A percentile compares a stretch with the other conserved stretches of the same genome.
Evolutionary conservation across 139 green algal genomes (phyloP).

Genomic region (Picochlorum sp.): DNA sequence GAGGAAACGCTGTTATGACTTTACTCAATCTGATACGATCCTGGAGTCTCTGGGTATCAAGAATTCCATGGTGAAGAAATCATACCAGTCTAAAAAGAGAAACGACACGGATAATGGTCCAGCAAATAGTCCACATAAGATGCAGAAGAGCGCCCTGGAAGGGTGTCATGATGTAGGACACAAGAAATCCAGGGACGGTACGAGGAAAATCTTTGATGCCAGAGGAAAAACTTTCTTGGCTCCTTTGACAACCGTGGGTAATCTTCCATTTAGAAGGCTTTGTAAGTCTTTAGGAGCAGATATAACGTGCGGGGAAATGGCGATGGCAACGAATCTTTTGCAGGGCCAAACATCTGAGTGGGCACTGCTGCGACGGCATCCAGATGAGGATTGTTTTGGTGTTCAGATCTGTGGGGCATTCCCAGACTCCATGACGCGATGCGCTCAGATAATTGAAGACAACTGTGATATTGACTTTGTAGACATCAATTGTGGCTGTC

Average conservation of each 20-base stretch:
- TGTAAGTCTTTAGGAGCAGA: constrained; percentile 85
- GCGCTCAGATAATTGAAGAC: constrained; percentile 69
- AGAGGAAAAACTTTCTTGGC: constrained; percentile 84
- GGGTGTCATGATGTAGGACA: constrained; percentile 27
- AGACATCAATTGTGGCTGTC: constrained; percentile 93
- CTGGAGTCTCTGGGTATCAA: constrained; percentile 43
- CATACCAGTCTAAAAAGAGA: background rate
- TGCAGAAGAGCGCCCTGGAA: background rate
- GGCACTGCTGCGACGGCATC: constrained; percentile 91
- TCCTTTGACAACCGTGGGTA: constrained; percentile 93
- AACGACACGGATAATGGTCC: background rate
- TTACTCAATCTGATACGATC: constrained; percentile 45
- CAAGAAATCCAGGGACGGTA: constrained; percentile 32
- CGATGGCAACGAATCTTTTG: constrained; percentile 87
- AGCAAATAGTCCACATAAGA: background rate
- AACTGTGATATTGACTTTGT: constrained; percentile 73
- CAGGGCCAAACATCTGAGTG: constrained; percentile 86
- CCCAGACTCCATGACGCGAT: constrained; percentile 63
- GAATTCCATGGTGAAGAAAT: background rate
- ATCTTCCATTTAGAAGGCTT: constrained; percentile 90
- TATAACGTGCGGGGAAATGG: constrained; percentile 94
- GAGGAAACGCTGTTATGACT: constrained; percentile 54
- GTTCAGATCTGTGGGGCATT: constrained; percentile 89
- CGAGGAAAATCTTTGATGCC: constrained; percentile 60
- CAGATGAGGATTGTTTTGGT: constrained; percentile 86